phyloP scores from a whole-genome alignment of 345 rosid genomes.

The Physaria fendleri region DNA sequence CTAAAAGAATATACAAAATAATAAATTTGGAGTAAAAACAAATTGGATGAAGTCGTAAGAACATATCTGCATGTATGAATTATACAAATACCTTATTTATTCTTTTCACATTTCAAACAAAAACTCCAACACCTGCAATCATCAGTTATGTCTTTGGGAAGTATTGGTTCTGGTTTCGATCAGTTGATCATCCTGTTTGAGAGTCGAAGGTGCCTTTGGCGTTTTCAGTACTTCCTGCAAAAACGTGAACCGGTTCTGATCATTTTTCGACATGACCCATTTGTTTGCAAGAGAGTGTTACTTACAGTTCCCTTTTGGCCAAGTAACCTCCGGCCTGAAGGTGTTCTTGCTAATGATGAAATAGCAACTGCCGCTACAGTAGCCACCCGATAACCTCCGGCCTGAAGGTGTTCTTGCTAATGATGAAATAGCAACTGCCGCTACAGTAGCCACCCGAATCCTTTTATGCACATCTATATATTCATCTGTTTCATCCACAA shows the following conservation, averaged over 20 bases:
- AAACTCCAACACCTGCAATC: not conserved
- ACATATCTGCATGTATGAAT: too few species aligned
- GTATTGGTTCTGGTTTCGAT: not conserved
- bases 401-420: constrained; percentile 82
- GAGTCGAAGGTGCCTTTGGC: constrained; percentile 15
- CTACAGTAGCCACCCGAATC: constrained; percentile 80
- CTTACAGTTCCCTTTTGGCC: constrained; percentile 32
- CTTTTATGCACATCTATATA: constrained; percentile 94
- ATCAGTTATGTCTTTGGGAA: not conserved
- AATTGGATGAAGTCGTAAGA: too few species aligned
- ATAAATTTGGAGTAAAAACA: too few species aligned
- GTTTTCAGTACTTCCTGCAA: constrained; percentile 23
- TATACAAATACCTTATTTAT: not conserved
- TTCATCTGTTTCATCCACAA: constrained; percentile 98
- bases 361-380: constrained; percentile 87
- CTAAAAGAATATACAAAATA: too few species aligned
- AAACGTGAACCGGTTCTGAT: not conserved
- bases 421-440: constrained; percentile 91
- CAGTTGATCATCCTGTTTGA: not conserved
- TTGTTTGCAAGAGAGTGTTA: not conserved
- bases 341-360: constrained; percentile 76
- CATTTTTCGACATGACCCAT: not conserved
- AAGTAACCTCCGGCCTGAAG: constrained; percentile 68
- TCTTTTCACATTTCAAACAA: not conserved
- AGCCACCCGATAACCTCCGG: constrained; percentile 85